These are phyloP conservation scores for Cadophora luteo-olivacea DNA, from an alignment of 2,329 filamentous ascomycete genomes.

Conservation along the genomic window DNA sequence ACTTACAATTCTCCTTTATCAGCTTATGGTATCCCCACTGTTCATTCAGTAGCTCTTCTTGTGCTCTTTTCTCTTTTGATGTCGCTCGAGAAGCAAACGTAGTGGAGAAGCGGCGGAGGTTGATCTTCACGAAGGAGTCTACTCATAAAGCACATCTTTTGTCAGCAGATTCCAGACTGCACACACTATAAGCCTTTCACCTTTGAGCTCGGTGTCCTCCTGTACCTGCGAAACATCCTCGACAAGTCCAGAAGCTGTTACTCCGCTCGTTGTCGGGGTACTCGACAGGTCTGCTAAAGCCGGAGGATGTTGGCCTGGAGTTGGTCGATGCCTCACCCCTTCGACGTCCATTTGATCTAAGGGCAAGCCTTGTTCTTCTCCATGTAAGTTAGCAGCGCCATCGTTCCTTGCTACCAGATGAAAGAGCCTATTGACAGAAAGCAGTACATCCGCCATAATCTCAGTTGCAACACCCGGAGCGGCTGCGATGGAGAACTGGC, in stretches of 20 bases:
- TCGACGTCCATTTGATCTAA: slow-evolving; percentile 7
- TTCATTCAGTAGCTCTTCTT: not conserved
- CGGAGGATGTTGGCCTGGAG: not conserved
- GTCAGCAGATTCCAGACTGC: not conserved
- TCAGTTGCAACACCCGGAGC: not conserved
- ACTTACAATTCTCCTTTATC: slow-evolving; percentile 15
- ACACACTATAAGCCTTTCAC: not conserved
- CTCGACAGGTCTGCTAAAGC: not conserved
- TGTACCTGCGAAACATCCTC: not conserved
- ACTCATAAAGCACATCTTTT: not conserved
- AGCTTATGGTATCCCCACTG: slow-evolving; percentile 14
- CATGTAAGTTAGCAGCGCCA: slow-evolving; percentile 10
- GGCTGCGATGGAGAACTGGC: not conserved
- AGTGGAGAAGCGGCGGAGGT: slow-evolving; percentile 1
- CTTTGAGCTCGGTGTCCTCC: not conserved
- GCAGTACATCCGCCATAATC: not conserved
- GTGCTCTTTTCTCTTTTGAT: not conserved
- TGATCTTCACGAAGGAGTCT: slow-evolving; percentile 13
- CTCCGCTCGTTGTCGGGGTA: not conserved
- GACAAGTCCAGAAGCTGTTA: not conserved
- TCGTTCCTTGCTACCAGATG: not conserved
- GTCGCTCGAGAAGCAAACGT: not conserved
- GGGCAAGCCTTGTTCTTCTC: slow-evolving; percentile 16
- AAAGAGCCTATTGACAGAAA: not conserved
- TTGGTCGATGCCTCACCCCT: not conserved